Percentiles rank a stretch among this genome's conserved stretches.
These are phyloP conservation scores for Patellifolia procumbens DNA, from an alignment of 179 eudicot species.

Conservation along the genomic window DNA sequence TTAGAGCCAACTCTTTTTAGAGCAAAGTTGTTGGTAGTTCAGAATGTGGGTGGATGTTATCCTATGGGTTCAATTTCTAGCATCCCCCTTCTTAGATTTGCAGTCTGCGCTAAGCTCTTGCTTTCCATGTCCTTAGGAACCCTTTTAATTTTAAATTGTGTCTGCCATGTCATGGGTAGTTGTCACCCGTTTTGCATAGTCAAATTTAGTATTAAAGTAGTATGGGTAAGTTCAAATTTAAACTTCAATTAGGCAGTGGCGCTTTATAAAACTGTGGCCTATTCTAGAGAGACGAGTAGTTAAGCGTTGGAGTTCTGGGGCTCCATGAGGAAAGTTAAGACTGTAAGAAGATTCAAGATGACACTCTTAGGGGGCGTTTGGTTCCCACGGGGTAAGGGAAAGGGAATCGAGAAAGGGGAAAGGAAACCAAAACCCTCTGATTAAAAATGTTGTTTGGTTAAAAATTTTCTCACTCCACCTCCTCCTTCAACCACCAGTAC, in stretches of 20 bases:
- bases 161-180: background rate
- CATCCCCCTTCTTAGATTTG: background rate
- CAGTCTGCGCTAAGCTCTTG: background rate
- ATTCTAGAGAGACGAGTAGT: no score
- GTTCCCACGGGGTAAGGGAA: no score
- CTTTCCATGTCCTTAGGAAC: background rate
- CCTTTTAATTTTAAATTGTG: background rate
- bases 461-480: no score
- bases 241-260: background rate
- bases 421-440: no score
- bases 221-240: background rate
- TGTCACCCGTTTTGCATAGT: background rate
- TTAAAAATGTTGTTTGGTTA: no score
- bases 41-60: background rate
- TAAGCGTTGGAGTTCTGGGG: no score
- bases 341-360: no score
- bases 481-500: no score
- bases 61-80: background rate
- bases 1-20: background rate
- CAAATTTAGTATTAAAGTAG: background rate
- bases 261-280: no score
- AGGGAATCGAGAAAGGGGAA: no score
- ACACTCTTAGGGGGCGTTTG: no score
- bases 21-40: background rate
- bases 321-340: no score